Conservation (phyloP, 495 filamentous ascomycete species). For the Xeromyces bisporus region DNA sequence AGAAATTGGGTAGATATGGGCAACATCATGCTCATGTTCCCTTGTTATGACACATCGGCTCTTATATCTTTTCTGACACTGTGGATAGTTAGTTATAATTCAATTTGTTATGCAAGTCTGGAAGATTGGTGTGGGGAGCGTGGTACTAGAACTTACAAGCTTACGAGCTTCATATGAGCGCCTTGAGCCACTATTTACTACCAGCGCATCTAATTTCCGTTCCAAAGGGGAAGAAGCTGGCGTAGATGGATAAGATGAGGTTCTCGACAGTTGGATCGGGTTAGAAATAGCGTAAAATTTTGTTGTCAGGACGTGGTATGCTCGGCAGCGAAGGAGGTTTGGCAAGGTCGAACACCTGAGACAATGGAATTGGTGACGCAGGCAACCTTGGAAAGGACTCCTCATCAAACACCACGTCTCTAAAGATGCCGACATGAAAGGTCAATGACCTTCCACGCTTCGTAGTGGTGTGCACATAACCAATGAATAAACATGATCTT, state of each 20-base stretch:
- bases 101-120: neutral
- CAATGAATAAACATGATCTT: too few species aligned
- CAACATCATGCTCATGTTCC: neutral
- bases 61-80: constrained; percentile 1
- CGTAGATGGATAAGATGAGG: neutral
- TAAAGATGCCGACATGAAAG: too few species aligned
- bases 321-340: too few species aligned
- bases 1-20: constrained; percentile 1
- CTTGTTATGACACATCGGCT: constrained; percentile 1
- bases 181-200: neutral
- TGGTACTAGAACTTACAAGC: neutral
- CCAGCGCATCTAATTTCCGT: neutral
- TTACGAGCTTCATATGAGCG: neutral
- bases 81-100: neutral
- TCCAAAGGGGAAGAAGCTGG: neutral
- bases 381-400: too few species aligned
- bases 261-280: neutral
- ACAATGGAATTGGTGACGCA: too few species aligned
- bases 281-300: too few species aligned
- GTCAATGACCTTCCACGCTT: too few species aligned
- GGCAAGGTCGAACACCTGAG: too few species aligned
- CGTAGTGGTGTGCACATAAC: too few species aligned
- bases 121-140: neutral
- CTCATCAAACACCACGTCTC: too few species aligned
- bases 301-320: too few species aligned